Evolutionary conservation across 225 moss, liverwort and hornwort species (phyloP).

Genomic region (Antitrichia curtipendula): DNA sequence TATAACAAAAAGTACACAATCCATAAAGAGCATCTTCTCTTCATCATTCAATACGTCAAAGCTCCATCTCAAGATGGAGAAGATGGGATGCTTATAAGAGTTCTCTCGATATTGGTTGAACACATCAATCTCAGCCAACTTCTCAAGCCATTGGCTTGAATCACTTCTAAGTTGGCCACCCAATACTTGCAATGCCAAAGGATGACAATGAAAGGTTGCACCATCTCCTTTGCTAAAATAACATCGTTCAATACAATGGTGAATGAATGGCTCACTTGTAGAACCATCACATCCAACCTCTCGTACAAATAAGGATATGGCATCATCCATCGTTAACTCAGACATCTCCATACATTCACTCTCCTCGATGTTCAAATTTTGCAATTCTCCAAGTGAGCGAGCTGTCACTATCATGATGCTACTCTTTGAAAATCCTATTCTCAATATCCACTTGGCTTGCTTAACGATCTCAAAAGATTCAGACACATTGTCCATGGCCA

Average conservation of each 20-base stretch:
- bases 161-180: not conserved
- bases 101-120: not conserved
- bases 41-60: not conserved
- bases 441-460: not conserved
- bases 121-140: not conserved
- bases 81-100: not conserved
- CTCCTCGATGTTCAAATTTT: not conserved
- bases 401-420: not conserved
- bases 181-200: not conserved
- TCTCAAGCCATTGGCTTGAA: not conserved
- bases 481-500: not conserved
- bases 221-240: not conserved
- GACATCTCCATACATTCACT: not conserved
- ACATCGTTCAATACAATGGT: fast-evolving
- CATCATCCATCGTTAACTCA: not conserved
- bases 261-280: fast-evolving
- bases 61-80: not conserved
- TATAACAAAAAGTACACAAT: not conserved
- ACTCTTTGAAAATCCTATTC: fast-evolving
- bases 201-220: not conserved
- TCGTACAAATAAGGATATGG: not conserved
- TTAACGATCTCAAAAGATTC: not conserved
- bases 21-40: not conserved
- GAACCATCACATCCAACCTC: not conserved
- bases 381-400: not conserved